Percentiles rank a stretch among this genome's conserved stretches.
phyloP scores from a whole-genome alignment of 2,329 filamentous ascomycete genomes.

The Microdochium paspali region DNA sequence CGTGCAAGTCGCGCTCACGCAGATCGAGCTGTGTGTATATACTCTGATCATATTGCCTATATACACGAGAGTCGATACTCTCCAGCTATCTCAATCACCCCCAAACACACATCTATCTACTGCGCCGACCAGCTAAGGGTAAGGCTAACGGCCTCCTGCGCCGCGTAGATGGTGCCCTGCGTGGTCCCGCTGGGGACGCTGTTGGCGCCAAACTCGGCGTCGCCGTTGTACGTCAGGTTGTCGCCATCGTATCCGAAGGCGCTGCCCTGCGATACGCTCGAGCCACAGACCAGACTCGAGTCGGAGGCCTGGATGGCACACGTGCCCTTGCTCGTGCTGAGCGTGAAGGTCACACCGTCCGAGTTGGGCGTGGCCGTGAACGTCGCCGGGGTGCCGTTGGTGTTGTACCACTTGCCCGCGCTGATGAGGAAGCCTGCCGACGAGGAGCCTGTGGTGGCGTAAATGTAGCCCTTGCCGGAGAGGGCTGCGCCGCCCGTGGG shows the following conservation, averaged over 20 bases:
- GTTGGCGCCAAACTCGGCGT: constrained; percentile 10
- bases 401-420: constrained; percentile 54
- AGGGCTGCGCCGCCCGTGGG: constrained; percentile 24
- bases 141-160: background rate
- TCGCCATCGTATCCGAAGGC: constrained; percentile 10
- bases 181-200: constrained; percentile 10
- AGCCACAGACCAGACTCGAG: constrained; percentile 44
- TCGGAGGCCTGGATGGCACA: constrained; percentile 46
- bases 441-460: constrained; percentile 39
- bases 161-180: constrained; percentile 12
- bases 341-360: constrained; percentile 36
- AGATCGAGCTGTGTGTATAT: too few species aligned
- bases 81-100: too few species aligned
- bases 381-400: constrained; percentile 56
- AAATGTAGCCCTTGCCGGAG: constrained; percentile 49
- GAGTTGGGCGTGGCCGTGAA: constrained; percentile 43
- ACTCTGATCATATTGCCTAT: too few species aligned
- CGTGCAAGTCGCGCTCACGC: too few species aligned
- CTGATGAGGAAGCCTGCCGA: constrained; percentile 58
- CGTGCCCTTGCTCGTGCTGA: constrained; percentile 46
- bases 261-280: constrained; percentile 11
- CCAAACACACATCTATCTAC: background rate
- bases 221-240: constrained; percentile 8
- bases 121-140: background rate
- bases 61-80: too few species aligned